A percentile compares a stretch with the other conserved stretches of the same genome.
phyloP scores from a whole-genome alignment of 1,284 basidiomycete species.

The Erythrobasidium hasegawianum region DNA sequence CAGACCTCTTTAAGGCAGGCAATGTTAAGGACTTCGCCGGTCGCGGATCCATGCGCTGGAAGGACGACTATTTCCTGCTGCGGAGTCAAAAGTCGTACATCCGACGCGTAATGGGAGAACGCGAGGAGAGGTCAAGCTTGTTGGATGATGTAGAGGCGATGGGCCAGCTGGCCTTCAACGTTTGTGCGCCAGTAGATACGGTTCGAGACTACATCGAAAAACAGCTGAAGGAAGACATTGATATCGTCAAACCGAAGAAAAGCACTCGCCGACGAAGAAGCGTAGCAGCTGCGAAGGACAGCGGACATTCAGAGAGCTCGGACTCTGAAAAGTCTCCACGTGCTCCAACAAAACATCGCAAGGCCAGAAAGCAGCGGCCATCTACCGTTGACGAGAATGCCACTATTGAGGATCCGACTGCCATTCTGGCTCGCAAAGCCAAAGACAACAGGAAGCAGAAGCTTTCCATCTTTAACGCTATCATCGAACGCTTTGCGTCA shows the following conservation, averaged over 20 bases:
- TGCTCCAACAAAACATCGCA: not conserved
- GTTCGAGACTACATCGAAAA: slow-evolving; percentile 8
- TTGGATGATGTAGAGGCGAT: not conserved
- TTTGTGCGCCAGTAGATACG: slow-evolving; percentile 20
- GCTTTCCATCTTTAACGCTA: slow-evolving; percentile 5
- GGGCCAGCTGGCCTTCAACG: slow-evolving; percentile 19
- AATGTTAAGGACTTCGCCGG: not conserved
- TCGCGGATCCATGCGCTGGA: slow-evolving; percentile 4
- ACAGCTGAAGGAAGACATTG: not conserved
- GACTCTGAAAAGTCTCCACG: slow-evolving; percentile 10
- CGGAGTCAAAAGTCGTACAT: slow-evolving; percentile 17
- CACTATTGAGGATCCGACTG: not conserved
- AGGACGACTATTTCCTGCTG: slow-evolving; percentile 9
- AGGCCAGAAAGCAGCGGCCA: not conserved
- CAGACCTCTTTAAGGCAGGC: slow-evolving; percentile 5
- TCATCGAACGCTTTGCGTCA: slow-evolving; percentile 8
- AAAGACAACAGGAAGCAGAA: not conserved
- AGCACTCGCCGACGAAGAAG: no score
- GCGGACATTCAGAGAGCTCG: slow-evolving; percentile 3
- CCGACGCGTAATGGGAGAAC: slow-evolving; percentile 4
- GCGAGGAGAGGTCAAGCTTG: not conserved
- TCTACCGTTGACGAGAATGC: no score
- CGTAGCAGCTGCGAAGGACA: no score
- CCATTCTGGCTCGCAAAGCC: slow-evolving; percentile 21
- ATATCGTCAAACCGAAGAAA: no score